Percentiles rank a stretch among this genome's conserved stretches.
Evolutionary conservation across 805 yeast genomes (phyloP).

Genomic region (Teunomyces tritomae): DNA sequence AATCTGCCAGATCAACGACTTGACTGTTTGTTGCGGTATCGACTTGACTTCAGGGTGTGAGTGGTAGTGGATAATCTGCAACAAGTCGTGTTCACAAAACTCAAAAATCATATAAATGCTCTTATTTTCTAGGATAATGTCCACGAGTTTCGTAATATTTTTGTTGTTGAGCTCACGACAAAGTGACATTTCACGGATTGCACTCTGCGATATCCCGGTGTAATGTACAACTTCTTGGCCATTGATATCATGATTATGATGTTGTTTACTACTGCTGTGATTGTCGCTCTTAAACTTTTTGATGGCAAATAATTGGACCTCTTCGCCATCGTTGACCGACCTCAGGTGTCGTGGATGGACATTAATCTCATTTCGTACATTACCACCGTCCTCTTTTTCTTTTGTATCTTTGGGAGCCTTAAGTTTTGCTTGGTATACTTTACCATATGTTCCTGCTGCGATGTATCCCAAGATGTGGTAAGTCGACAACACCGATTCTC

Average conservation of each 20-base stretch:
- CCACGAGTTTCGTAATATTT: slow-evolving; percentile 77
- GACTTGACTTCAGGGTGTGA: slow-evolving; percentile 82
- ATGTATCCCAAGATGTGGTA: slow-evolving; percentile 92
- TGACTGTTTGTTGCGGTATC: slow-evolving; percentile 75
- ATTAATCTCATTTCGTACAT: neutral
- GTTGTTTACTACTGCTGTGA: slow-evolving; percentile 31
- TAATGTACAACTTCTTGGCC: slow-evolving; percentile 87
- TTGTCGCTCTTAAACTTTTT: slow-evolving; percentile 91
- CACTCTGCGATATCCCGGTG: slow-evolving; percentile 94
- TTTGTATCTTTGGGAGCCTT: slow-evolving; percentile 15
- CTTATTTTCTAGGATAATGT: slow-evolving; percentile 82
- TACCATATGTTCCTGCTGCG: slow-evolving; percentile 98
- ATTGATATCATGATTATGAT: slow-evolving; percentile 44
- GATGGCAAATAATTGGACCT: slow-evolving; percentile 64
- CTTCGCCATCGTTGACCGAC: slow-evolving; percentile 9
- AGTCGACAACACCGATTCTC: slow-evolving; percentile 75
- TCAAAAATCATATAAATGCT: slow-evolving; percentile 94
- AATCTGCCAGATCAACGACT: slow-evolving; percentile 89
- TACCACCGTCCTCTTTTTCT: slow-evolving; percentile 1
- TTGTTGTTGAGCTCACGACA: slow-evolving; percentile 83
- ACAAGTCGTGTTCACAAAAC: slow-evolving; percentile 91
- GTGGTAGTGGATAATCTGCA: slow-evolving; percentile 92
- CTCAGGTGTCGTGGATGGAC: neutral
- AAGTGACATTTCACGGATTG: slow-evolving; percentile 92
- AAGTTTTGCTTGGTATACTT: slow-evolving; percentile 84